Evolutionary conservation across 345 rosid species (phyloP).

Genomic region (Hypericum androsaemum): DNA sequence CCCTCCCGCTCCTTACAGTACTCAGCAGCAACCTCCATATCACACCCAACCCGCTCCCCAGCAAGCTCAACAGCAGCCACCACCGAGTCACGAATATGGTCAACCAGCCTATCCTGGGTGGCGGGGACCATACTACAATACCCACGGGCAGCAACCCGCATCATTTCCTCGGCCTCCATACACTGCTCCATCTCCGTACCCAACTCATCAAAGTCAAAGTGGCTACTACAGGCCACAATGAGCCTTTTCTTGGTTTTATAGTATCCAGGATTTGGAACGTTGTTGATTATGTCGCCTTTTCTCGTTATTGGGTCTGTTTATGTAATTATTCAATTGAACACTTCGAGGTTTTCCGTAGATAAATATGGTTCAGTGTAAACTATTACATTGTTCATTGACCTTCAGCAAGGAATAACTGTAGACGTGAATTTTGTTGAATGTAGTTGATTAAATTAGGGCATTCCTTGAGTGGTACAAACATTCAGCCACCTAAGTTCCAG

Average conservation of each 20-base stretch:
- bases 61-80: constrained; percentile 53
- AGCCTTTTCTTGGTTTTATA: neutral
- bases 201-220: constrained; percentile 62
- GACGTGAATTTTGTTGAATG: too few relatives aligned
- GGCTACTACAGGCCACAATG: constrained; percentile 71
- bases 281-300: neutral
- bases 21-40: constrained; percentile 48
- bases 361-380: too few relatives aligned
- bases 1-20: constrained; percentile 41
- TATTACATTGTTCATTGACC: too few relatives aligned
- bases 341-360: too few relatives aligned
- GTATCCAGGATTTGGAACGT: neutral
- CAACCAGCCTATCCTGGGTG: constrained; percentile 85
- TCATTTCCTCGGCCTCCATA: constrained; percentile 79
- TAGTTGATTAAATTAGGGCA: too few relatives aligned
- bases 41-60: constrained; percentile 39
- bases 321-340: too few relatives aligned
- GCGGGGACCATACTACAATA: constrained; percentile 82
- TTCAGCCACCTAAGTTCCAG: too few relatives aligned
- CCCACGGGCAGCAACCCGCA: constrained; percentile 59
- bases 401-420: too few relatives aligned
- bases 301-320: neutral
- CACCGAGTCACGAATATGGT: constrained; percentile 54
- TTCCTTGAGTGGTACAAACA: too few relatives aligned
- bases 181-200: constrained; percentile 55